A percentile compares a stretch with the other conserved stretches of the same genome.
These are phyloP conservation scores for Trametopsis cervina DNA, from an alignment of 768 basidiomycete species.

Conservation along the genomic window DNA sequence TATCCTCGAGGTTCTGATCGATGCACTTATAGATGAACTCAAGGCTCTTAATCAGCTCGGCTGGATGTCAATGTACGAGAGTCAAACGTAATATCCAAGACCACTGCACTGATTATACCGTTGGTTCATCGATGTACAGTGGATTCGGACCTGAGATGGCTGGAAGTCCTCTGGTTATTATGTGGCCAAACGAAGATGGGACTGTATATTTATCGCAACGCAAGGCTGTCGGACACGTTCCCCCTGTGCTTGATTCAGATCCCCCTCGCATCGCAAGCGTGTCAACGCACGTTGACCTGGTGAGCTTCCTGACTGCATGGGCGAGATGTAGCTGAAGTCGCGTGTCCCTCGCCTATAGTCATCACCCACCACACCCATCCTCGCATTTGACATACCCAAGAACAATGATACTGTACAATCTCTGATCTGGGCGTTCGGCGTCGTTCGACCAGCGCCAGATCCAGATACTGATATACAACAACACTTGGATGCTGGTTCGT, in stretches of 20 bases:
- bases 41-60: constrained; percentile 35
- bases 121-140: constrained; percentile 10
- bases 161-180: constrained; percentile 50
- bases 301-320: constrained; percentile 11
- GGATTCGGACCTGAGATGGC: constrained; percentile 47
- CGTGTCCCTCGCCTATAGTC: constrained; percentile 7
- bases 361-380: constrained; percentile 18
- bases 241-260: constrained; percentile 36
- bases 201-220: constrained; percentile 54
- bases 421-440: constrained; percentile 34
- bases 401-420: constrained; percentile 20
- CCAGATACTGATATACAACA: constrained; percentile 25
- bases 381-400: constrained; percentile 28
- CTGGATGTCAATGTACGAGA: constrained; percentile 46
- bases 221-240: constrained; percentile 36
- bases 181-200: constrained; percentile 44
- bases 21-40: constrained; percentile 34
- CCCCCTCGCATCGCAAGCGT: constrained; percentile 40
- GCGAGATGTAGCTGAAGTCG: background rate
- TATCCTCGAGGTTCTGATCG: background rate
- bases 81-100: constrained; percentile 6
- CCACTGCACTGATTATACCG: background rate
- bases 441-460: constrained; percentile 24
- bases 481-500: constrained; percentile 30
- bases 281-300: constrained; percentile 25